Conservation (phyloP, 768 basidiomycete genomes). For the Boletus pseudopeckii region DNA sequence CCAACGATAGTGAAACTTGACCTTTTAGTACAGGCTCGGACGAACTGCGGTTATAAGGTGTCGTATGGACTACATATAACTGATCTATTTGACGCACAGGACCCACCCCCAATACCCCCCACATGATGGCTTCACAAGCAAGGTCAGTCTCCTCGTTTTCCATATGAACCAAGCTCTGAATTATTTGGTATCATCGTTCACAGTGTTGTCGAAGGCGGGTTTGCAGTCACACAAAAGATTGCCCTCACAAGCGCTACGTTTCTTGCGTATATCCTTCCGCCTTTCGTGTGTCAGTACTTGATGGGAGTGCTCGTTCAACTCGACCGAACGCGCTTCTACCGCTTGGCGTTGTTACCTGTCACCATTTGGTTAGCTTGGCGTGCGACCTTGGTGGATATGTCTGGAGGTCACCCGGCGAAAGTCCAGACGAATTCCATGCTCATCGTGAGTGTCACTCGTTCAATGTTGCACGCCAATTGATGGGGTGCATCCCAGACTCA, state of each 20-base stretch:
- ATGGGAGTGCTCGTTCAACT: constrained; percentile 54
- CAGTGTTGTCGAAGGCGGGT: background rate
- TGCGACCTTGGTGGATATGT: constrained; percentile 28
- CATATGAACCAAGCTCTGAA: background rate
- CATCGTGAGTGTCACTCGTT: constrained; percentile 14
- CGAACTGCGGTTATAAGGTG: too few species aligned
- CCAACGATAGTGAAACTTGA: too few species aligned
- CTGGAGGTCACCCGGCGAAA: constrained; percentile 15
- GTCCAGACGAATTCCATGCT: constrained; percentile 15
- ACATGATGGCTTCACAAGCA: background rate
- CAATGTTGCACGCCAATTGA: background rate
- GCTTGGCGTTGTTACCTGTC: constrained; percentile 48
- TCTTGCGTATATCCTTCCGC: constrained; percentile 39
- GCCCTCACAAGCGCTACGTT: constrained; percentile 22
- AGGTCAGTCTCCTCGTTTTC: constrained; percentile 2
- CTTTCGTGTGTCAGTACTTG: constrained; percentile 45
- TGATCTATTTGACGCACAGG: too few species aligned
- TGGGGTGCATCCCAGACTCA: constrained; percentile 5
- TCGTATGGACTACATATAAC: too few species aligned
- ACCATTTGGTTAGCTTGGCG: constrained; percentile 44
- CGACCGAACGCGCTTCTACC: constrained; percentile 38
- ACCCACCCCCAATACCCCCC: background rate
- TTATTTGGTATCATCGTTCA: background rate
- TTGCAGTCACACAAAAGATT: constrained; percentile 4
- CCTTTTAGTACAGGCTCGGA: too few species aligned